Evolutionary conservation across 148 eudicot genomes (phyloP).

Genomic region (Selenicereus undatus): DNA sequence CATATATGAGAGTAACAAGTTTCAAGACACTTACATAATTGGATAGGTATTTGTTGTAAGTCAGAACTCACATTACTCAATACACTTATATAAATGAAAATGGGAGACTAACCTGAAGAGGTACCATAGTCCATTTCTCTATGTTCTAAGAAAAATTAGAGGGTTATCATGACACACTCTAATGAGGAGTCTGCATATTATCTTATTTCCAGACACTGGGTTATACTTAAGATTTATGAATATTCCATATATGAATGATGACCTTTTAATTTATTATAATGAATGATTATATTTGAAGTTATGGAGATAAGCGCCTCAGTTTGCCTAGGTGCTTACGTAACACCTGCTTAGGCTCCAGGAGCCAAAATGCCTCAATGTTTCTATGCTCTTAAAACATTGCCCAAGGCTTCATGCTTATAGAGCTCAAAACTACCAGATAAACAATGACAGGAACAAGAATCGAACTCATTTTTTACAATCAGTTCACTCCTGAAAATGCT

Average conservation of each 20-base stretch:
- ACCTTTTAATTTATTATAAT: too few species aligned
- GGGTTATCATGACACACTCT: not conserved
- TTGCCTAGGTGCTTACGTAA: not conserved
- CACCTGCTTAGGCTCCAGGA: not conserved
- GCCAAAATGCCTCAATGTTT: not conserved
- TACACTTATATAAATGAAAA: not conserved
- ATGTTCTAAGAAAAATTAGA: not conserved
- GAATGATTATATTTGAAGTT: not conserved
- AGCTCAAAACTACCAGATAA: not conserved
- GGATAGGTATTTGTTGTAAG: not conserved
- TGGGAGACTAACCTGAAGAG: not conserved
- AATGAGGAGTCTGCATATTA: not conserved
- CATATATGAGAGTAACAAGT: not conserved
- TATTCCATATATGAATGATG: not conserved
- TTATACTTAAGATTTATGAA: not conserved
- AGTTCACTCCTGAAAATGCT: not conserved
- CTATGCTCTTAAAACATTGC: not conserved
- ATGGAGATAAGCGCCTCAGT: not conserved
- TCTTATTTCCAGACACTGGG: not conserved
- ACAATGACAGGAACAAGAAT: not conserved
- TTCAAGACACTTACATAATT: not conserved
- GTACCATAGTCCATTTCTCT: not conserved
- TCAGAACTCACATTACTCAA: not conserved
- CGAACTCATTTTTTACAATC: not conserved
- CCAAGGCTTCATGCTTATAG: not conserved